Conservation (phyloP, 257 asterid species). For the Coffea eugenioides region DNA sequence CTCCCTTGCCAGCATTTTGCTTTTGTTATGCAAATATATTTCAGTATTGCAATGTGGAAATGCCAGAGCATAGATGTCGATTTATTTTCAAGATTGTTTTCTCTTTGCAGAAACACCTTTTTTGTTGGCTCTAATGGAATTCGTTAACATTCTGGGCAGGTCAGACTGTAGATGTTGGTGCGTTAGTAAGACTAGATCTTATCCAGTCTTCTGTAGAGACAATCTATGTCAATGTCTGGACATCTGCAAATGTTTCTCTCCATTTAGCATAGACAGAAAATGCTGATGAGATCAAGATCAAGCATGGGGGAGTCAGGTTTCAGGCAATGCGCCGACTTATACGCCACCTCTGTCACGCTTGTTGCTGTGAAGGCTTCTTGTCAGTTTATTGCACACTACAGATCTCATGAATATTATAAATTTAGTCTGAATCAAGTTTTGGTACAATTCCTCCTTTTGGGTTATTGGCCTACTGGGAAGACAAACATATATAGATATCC, state of each 20-base stretch:
- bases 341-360: neutral
- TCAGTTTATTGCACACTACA: neutral
- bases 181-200: conserved; percentile 76
- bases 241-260: conserved; percentile 70
- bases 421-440: neutral
- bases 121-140: conserved; percentile 2
- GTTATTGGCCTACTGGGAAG: neutral
- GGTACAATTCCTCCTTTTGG: neutral
- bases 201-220: conserved; percentile 72
- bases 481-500: neutral
- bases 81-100: neutral
- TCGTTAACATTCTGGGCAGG: conserved; percentile 58
- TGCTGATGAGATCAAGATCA: conserved; percentile 73
- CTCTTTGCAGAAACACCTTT: neutral
- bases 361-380: neutral
- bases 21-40: neutral
- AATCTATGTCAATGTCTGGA: conserved; percentile 78
- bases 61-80: neutral
- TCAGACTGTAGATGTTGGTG: conserved; percentile 79
- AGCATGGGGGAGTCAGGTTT: conserved; percentile 78
- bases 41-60: neutral
- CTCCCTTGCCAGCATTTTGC: neutral
- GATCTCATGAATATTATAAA: neutral
- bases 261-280: conserved; percentile 86
- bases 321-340: conserved; percentile 57